Base-by-base conservation (phyloP, 495 filamentous ascomycete species). In the Delitschia confertaspora region DNA sequence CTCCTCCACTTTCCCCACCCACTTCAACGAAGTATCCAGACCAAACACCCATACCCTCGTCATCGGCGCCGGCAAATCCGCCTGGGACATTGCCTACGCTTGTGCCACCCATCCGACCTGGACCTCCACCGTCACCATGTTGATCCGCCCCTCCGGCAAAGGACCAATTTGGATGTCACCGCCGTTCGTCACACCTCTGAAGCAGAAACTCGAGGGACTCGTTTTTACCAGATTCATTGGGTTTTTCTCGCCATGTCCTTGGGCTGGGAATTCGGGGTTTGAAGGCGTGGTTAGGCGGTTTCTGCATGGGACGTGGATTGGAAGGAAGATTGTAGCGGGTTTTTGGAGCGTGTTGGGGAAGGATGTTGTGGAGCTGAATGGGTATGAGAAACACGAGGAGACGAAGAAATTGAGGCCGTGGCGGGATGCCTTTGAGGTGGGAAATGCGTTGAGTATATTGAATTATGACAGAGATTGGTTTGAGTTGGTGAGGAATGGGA, bases 121-220 rank as follows among this genome's bases (percentile, higher is more conserved):
- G 3, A 69, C 79, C 32, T 70, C 85, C 1, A 53, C 49, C 47
- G 70, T 84, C 1, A 53, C 49, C 47, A 85, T 78, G 85, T 65
- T 93, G 24, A 87, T 94, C 46, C 74, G 87, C 43, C 74, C 77
- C 22, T 80, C 72, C 6, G 86, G 86, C 2, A 76, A 83, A 56
- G 86, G 85, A 0, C 80, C 82, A 0, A 52, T 55, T 4, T 88
- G 79, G 74, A 84, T 89, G 73, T 66, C 76, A 2, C 79, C 79
- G 1, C 60, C 80, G 4, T 71, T 74, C 37, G 70, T 81, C 21
- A 76, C 74, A 2, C 76, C 78, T 6, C 43, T 79, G 23, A 73
- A 73, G 46, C 66, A 59, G 10, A 75, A 71, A 67, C 56, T 80
- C 3, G 79, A 82, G 61, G 72, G 83, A 54, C 73, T 91, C 17